Evolutionary conservation across 2,329 filamentous ascomycete genomes (phyloP), one percentile per base, ranked within the genome.

Genomic region (Tolypocladium inflatum): DNA sequence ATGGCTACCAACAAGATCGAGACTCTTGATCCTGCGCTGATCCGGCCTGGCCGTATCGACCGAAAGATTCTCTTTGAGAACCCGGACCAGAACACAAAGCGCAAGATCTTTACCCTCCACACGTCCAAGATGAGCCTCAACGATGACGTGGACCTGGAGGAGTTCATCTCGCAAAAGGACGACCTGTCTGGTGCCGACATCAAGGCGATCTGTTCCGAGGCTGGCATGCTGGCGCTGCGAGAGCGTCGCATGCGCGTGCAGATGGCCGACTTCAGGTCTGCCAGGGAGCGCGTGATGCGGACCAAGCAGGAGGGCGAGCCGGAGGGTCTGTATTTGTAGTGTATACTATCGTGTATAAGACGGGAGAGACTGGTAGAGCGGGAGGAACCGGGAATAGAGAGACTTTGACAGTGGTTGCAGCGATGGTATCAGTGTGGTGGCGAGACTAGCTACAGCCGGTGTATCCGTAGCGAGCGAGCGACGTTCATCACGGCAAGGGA

Each of bases 1-100:
- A 97, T 99, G 92, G 95, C 94, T 15, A 99, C 94, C 65, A 99
- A 99, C 86, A 99, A 99, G 84, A 99, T 99, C 65, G 95, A 99
- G 66, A 96, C 91, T 4, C 82, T 99, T 35, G 95, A 99, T 70
- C 94, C 94, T 57, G 94, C 94, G 21, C 81, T 99, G 65, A 99
- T 99, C 70, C 88, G 94, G 65, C 94, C 94, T 51, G 94, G 94
- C 63, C 92, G 94, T 82, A 99, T 99, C 73, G 94, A 99, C 75
- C 88, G 94, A 67, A 99, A 99, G 84, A 99, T 99, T 62, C 76
- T 87, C 61, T 90, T 86, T 69, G 82, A 85, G 72, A 82, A 86
- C 68, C 79, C 77, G 52, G 79, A 85, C 75, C 87, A 97, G 80
- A 92, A 93, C 75, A 99, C 94, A 59, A 87, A 87, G 77, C 84